Evolutionary conservation across 2,329 filamentous ascomycete genomes (phyloP), one percentile per base, ranked within the genome.

Genomic region (Fusarium verticillioides): DNA sequence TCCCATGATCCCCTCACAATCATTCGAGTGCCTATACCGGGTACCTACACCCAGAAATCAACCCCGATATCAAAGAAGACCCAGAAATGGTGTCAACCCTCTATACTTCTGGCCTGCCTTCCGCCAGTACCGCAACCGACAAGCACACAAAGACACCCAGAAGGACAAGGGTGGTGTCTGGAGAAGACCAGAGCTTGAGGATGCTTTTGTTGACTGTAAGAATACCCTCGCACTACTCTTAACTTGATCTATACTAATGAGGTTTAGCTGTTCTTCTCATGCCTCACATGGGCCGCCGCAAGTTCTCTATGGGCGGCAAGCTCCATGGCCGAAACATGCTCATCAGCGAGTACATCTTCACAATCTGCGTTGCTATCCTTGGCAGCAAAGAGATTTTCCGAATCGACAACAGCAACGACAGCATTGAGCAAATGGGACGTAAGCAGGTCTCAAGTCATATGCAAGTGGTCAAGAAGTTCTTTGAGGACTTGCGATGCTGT

Each of bases 381-480:
- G 82, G 82, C 15, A 83, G 81, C 80, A 84, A 84, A 65, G 82
- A 84, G 73, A 84, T 84, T 67, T 84, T 84, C 66, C 79, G 82
- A 57, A 83, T 84, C 75, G 82, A 84, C 69, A 84, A 84, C 70
- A 83, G 82, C 78, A 83, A 83, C 63, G 82, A 84, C 60, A 83
- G 82, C 70, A 83, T 83, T 56, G 82, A 83, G 75, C 82, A 86
- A 64, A 86, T 87, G 79, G 83, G 85, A 69, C 84, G 89, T 63
- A 93, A 93, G 79, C 90, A 92, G 76, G 89, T 93, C 9, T 92
- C 90, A 5, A 92, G 90, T 78, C 91, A 93, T 77, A 92, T 93
- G 77, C 91, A 93, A 78, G 91, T 93, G 19, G 83, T 92, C 62
- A 92, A 92, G 82, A 89, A 88, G 58, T 91, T 92, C 79, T 89